These are phyloP conservation scores for Trichoderma guizhouense DNA, from an alignment of 2,329 filamentous ascomycete genomes.

Conservation along the genomic window DNA sequence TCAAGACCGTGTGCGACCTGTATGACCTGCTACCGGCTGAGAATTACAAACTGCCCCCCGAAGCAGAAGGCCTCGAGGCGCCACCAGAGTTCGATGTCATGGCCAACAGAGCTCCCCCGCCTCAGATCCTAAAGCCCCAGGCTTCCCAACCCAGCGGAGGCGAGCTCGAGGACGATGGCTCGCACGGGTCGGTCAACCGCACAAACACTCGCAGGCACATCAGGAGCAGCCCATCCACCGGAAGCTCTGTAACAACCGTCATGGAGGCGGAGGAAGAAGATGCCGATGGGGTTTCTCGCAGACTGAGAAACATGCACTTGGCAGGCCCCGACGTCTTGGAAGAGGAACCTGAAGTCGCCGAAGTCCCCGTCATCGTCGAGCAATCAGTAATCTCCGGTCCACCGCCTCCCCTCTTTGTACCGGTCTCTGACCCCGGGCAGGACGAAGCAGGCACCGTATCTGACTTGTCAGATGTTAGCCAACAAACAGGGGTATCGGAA, in stretches of 20 bases:
- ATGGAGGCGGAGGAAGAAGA: slow-evolving; percentile 80
- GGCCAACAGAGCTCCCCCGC: slow-evolving; percentile 26
- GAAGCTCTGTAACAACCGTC: slow-evolving; percentile 76
- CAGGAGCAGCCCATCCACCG: slow-evolving; percentile 74
- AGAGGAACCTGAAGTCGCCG: slow-evolving; percentile 38
- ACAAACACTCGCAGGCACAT: slow-evolving; percentile 80
- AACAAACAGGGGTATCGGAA: slow-evolving; percentile 8
- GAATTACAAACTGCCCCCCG: slow-evolving; percentile 91
- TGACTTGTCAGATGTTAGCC: slow-evolving; percentile 13
- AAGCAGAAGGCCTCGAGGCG: slow-evolving; percentile 79
- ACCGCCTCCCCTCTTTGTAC: slow-evolving; percentile 6
- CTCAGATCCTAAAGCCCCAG: slow-evolving; percentile 37
- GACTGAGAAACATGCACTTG: slow-evolving; percentile 46
- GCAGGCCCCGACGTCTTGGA: slow-evolving; percentile 59
- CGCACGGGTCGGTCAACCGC: slow-evolving; percentile 48
- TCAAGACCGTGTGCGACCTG: slow-evolving; percentile 93
- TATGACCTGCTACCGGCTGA: slow-evolving; percentile 88
- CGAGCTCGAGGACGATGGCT: slow-evolving; percentile 45
- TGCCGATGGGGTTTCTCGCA: slow-evolving; percentile 43
- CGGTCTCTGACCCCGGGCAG: slow-evolving; percentile 16
- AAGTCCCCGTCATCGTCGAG: slow-evolving; percentile 43
- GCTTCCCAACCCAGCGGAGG: slow-evolving; percentile 28
- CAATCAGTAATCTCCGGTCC: slow-evolving; percentile 29
- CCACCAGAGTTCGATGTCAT: slow-evolving; percentile 41
- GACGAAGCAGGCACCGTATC: slow-evolving; percentile 17